Conservation (phyloP, 2,329 filamentous ascomycete species). For the Penicillium hesseltinei region DNA sequence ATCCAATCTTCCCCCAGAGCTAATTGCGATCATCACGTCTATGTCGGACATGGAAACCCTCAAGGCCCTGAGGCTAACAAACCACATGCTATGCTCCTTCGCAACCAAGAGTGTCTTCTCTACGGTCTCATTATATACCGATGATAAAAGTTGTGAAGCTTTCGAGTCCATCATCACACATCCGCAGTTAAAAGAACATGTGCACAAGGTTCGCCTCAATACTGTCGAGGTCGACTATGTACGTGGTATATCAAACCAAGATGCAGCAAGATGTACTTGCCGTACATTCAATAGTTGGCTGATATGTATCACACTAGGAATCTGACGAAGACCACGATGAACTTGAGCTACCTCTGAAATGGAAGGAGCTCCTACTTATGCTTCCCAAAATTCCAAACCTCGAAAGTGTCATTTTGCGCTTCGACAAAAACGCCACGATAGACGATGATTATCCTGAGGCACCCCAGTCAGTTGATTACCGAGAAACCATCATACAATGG, state of each 20-base stretch:
- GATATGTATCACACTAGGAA: neutral
- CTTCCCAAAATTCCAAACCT: neutral
- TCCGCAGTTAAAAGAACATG: neutral
- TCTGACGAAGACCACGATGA: neutral
- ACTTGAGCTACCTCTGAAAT: neutral
- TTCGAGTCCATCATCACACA: neutral
- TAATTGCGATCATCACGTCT: neutral
- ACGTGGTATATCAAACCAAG: neutral
- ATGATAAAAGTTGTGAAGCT: neutral
- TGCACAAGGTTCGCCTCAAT: neutral
- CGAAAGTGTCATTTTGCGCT: neutral
- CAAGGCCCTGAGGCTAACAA: neutral
- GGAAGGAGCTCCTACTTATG: neutral
- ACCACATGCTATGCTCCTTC: neutral
- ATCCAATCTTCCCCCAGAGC: neutral
- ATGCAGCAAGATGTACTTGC: too few species aligned
- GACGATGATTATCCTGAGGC: neutral
- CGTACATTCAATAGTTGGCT: neutral
- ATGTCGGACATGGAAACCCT: neutral
- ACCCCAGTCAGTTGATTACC: neutral
- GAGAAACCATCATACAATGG: neutral
- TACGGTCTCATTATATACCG: neutral
- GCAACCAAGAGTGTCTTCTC: neutral
- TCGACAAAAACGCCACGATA: neutral
- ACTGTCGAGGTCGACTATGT: neutral